Evolutionary conservation across 192 early-diverging fungal species (phyloP).

Genomic region (Mortierella hygrophila): DNA sequence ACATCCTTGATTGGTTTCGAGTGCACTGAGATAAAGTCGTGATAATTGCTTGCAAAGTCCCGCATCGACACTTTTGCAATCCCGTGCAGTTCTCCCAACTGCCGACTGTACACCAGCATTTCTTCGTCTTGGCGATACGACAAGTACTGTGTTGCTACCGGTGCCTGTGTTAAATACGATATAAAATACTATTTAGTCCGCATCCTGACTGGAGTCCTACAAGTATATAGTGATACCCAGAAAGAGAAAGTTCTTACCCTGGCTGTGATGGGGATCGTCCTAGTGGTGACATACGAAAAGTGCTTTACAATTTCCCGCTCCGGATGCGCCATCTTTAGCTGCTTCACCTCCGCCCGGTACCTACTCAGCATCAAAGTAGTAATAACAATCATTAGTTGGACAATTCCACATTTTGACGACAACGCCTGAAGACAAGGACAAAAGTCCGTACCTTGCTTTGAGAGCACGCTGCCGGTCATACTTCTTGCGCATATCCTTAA

Average conservation of each 20-base stretch:
- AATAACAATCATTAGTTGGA: too few species aligned
- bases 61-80: constrained; percentile 41
- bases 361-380: background rate
- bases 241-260: constrained; percentile 12
- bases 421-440: background rate
- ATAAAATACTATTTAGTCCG: background rate
- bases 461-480: constrained; percentile 22
- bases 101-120: constrained; percentile 37
- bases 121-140: constrained; percentile 44
- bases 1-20: constrained; percentile 46
- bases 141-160: constrained; percentile 10
- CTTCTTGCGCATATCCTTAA: constrained; percentile 40
- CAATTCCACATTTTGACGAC: too few species aligned
- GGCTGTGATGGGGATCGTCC: background rate
- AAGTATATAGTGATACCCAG: background rate
- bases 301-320: background rate
- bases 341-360: constrained; percentile 16
- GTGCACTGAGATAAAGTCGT: constrained; percentile 39
- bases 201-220: background rate
- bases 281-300: constrained; percentile 5
- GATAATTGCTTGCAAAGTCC: constrained; percentile 17
- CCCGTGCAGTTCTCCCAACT: constrained; percentile 17
- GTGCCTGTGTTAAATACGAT: background rate
- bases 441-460: constrained; percentile 25
- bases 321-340: constrained; percentile 6